Percentiles rank a stretch among this genome's conserved stretches.
These are phyloP conservation scores for Yarrowia porcina DNA, from an alignment of 805 yeast genomes.

Conservation along the genomic window DNA sequence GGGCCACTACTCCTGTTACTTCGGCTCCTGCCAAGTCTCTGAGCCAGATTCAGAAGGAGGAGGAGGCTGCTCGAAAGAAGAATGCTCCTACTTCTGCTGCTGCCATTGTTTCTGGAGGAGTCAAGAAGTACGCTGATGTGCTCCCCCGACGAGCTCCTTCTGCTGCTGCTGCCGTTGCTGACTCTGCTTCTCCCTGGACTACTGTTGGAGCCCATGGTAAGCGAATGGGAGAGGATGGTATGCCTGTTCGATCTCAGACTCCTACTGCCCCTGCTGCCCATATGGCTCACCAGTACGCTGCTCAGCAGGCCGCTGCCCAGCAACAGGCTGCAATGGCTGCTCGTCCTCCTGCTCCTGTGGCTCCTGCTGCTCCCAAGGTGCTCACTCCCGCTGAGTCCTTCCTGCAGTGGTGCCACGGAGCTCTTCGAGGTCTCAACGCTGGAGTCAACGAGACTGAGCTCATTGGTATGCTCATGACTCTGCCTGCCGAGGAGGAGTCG, in stretches of 20 bases:
- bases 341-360: slow-evolving; percentile 27
- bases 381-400: slow-evolving; percentile 34
- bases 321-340: slow-evolving; percentile 28
- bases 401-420: slow-evolving; percentile 41
- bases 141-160: slow-evolving; percentile 17
- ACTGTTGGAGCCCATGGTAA: slow-evolving; percentile 19
- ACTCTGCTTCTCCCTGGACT: slow-evolving; percentile 7
- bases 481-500: slow-evolving; percentile 74
- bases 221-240: slow-evolving; percentile 11
- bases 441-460: slow-evolving; percentile 78
- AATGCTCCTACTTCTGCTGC: neutral
- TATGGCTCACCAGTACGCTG: slow-evolving; percentile 32
- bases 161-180: neutral
- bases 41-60: slow-evolving; percentile 42
- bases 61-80: slow-evolving; percentile 34
- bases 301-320: slow-evolving; percentile 24
- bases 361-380: slow-evolving; percentile 22
- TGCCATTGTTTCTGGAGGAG: neutral
- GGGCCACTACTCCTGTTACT: slow-evolving; percentile 30
- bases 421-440: slow-evolving; percentile 54
- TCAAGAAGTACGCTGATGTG: slow-evolving; percentile 10
- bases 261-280: slow-evolving; percentile 31
- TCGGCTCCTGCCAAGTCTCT: slow-evolving; percentile 36
- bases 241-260: slow-evolving; percentile 14
- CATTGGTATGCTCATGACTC: slow-evolving; percentile 70